Evolutionary conservation across 2,329 filamentous ascomycete species (phyloP), one percentile per base, ranked within the genome.

Genomic region (Hypoxylon sp.): DNA sequence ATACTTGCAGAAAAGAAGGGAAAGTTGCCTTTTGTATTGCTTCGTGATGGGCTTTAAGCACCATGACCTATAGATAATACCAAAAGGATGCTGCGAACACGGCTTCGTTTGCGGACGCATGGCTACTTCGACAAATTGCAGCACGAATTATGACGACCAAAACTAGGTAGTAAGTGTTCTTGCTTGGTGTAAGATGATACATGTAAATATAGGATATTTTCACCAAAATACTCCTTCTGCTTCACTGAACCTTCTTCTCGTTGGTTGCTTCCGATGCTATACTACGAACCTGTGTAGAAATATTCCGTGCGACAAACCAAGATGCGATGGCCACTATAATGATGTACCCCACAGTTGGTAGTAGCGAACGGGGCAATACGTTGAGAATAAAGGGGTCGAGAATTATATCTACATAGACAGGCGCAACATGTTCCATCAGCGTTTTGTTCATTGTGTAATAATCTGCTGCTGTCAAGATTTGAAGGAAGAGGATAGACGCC

Each of bases 311-410:
- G n/a, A 78, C 62, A 44, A 76, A 70, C 70, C 71, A 78, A 3
- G 74, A 74, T 26, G 67, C 58, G 17, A 72, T 55, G n/a, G 84
- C 83, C 44, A 96, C 79, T 2, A 81, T 60, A 3, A 79, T 63
- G 44, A 95, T 78, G 70, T 91, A 96, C 25, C 73, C 74, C 8
- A 82, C 83, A 1, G 88, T 93, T 13, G 89, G 86, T 15, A 88
- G 65, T 11, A 97, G 75, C 3, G 91, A 96, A 41, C 78, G 78
- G 8, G 94, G 94, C 42, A 97, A 78, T 11, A 91, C 67, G 73
- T 95, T 94, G 65, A 87, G 73, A 29, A 95, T 54, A 67, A 87
- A 97, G 0, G 91, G 91, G 70, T 97, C 94, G 16, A 99, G 82
- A 63, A 97, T 89, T 70, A 86, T 72, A 63, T 99, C 93, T 41